A percentile compares a stretch with the other conserved stretches of the same genome.
Conservation (phyloP, 2,329 filamentous ascomycete species). For the Verticillium longisporum region DNA sequence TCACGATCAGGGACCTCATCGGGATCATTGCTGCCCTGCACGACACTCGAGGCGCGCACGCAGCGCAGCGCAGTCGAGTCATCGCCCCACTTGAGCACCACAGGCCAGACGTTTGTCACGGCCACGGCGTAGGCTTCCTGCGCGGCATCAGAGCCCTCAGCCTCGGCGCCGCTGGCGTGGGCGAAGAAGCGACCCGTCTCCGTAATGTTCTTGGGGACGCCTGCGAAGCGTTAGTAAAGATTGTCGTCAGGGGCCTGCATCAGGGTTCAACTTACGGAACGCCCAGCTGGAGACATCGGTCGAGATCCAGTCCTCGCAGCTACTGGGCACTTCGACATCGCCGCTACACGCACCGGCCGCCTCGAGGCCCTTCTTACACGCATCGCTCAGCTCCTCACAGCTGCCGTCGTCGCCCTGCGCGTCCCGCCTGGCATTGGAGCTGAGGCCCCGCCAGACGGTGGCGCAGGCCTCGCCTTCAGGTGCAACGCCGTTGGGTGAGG, state of each 20-base stretch:
- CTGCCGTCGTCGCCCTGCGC: background rate
- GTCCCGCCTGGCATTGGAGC: background rate
- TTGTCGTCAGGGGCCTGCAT: background rate
- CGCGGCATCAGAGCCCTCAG: constrained; percentile 3
- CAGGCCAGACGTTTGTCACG: background rate
- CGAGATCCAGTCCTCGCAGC: background rate
- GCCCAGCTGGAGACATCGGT: background rate
- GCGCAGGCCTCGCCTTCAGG: background rate
- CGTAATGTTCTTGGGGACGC: background rate
- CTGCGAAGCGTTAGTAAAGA: background rate
- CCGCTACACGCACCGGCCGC: background rate
- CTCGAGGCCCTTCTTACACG: background rate
- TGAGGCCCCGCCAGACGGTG: background rate
- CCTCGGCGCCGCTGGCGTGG: background rate
- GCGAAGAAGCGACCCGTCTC: background rate
- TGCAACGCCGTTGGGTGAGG: background rate
- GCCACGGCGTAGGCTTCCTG: constrained; percentile 6
- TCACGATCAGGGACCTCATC: background rate
- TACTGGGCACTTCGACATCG: background rate
- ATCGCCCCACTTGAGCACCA: background rate
- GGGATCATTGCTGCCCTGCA: background rate
- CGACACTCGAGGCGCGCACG: background rate
- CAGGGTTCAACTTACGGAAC: background rate
- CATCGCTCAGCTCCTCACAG: background rate
- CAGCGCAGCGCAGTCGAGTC: background rate